Conservation (phyloP, 768 basidiomycete species). For the Suillus tomentosus region DNA sequence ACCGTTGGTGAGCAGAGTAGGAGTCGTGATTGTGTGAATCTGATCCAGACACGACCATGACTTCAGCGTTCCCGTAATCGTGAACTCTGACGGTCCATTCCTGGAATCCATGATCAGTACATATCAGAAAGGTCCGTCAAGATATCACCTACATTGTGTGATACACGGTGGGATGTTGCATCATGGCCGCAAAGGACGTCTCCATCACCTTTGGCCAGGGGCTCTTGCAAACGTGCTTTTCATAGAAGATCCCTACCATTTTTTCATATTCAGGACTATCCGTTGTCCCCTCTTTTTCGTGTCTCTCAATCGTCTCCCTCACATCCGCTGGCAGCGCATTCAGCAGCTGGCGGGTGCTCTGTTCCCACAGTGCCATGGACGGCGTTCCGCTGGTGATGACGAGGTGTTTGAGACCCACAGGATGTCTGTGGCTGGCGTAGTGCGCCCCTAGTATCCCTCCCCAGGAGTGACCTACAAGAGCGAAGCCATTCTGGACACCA, state of each 20-base stretch:
- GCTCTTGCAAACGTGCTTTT: constrained; percentile 31
- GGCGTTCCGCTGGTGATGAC: constrained; percentile 29
- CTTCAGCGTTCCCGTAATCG: constrained; percentile 39
- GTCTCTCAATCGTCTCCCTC: constrained; percentile 20
- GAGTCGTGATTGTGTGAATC: constrained; percentile 37
- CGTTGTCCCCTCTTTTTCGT: constrained; percentile 29
- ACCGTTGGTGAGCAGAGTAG: constrained; percentile 38
- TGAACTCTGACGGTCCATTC: constrained; percentile 31
- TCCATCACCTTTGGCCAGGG: constrained; percentile 29
- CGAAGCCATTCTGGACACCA: constrained; percentile 40
- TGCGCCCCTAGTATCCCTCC: constrained; percentile 46
- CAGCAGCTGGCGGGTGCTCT: constrained; percentile 18
- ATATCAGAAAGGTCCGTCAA: constrained; percentile 7
- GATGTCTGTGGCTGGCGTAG: constrained; percentile 33
- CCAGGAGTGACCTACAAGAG: constrained; percentile 53
- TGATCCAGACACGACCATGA: constrained; percentile 44
- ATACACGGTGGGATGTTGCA: no score
- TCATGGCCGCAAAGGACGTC: no score
- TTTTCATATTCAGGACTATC: constrained; percentile 29
- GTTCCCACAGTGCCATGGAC: constrained; percentile 24
- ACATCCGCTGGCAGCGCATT: constrained; percentile 24
- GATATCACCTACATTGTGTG: no score
- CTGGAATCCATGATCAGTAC: constrained; percentile 1
- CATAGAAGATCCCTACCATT: constrained; percentile 23
- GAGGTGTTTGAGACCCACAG: constrained; percentile 35